Percentiles rank a stretch among this genome's conserved stretches.
Evolutionary conservation across 192 early-diverging fungal species (phyloP).

Genomic region (Coemansia sp.): DNA sequence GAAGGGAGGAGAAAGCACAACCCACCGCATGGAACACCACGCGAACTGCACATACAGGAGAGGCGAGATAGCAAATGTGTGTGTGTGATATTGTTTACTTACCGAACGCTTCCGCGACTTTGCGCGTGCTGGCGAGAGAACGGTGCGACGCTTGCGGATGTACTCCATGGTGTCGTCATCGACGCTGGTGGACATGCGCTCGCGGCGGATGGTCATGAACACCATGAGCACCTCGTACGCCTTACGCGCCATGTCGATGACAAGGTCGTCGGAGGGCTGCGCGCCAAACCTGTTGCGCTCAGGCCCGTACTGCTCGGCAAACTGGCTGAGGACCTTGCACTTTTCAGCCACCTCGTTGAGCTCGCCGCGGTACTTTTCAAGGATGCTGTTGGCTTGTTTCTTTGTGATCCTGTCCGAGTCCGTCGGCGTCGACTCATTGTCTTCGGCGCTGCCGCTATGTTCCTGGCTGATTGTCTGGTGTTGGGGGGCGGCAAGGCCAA

Average conservation of each 20-base stretch:
- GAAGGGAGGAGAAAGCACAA: neutral
- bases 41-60: no score
- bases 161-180: slow-evolving; percentile 59
- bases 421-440: neutral
- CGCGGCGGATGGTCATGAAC: slow-evolving; percentile 53
- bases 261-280: slow-evolving; percentile 54
- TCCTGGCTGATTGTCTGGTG: neutral
- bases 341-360: slow-evolving; percentile 51
- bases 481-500: neutral
- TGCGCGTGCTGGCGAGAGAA: slow-evolving; percentile 44
- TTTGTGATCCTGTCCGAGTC: neutral
- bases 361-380: slow-evolving; percentile 48
- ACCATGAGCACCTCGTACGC: slow-evolving; percentile 56
- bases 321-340: slow-evolving; percentile 52
- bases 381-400: slow-evolving; percentile 16
- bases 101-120: slow-evolving; percentile 55
- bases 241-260: slow-evolving; percentile 57
- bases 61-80: neutral
- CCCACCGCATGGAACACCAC: no score
- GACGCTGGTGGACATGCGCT: slow-evolving; percentile 47
- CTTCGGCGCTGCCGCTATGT: neutral
- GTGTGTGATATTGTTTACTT: slow-evolving; percentile 15
- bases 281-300: slow-evolving; percentile 52
- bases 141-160: slow-evolving; percentile 56
- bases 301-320: slow-evolving; percentile 52